phyloP scores from a whole-genome alignment of 1,284 basidiomycete species.

The Clitocybe nebularis region DNA sequence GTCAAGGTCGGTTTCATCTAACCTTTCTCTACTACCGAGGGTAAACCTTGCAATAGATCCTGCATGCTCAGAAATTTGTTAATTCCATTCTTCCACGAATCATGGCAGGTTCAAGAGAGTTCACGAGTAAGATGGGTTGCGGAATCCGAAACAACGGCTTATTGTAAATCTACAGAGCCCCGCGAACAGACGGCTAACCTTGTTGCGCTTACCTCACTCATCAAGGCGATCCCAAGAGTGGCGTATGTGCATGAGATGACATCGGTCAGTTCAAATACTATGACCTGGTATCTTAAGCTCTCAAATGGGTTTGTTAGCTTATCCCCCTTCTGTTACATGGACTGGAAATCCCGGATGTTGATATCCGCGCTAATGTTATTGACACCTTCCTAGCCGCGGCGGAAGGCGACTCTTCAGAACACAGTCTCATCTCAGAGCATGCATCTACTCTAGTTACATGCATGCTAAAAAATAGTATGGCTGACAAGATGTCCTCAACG shows the following conservation, averaged over 20 bases:
- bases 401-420: slow-evolving; percentile 51
- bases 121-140: slow-evolving; percentile 32
- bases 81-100: slow-evolving; percentile 73
- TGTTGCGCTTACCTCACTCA: slow-evolving; percentile 79
- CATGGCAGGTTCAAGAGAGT: slow-evolving; percentile 54
- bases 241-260: slow-evolving; percentile 68
- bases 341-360: slow-evolving; percentile 71
- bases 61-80: slow-evolving; percentile 86
- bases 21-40: slow-evolving; percentile 3
- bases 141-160: background rate
- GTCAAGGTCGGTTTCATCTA: slow-evolving; percentile 52
- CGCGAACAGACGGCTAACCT: slow-evolving; percentile 68
- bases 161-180: slow-evolving; percentile 29
- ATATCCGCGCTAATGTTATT: slow-evolving; percentile 78
- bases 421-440: slow-evolving; percentile 58
- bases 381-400: slow-evolving; percentile 75
- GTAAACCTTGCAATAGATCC: slow-evolving; percentile 46
- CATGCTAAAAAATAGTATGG: slow-evolving; percentile 63
- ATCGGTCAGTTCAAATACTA: slow-evolving; percentile 40
- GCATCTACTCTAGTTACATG: slow-evolving; percentile 66
- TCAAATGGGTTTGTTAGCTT: slow-evolving; percentile 46
- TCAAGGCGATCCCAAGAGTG: slow-evolving; percentile 78
- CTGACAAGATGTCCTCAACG: slow-evolving; percentile 45
- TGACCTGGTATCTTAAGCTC: background rate
- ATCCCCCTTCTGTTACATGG: slow-evolving; percentile 88